Percentiles rank a stretch among this genome's conserved stretches.
phyloP scores from a whole-genome alignment of 148 eudicot species.

The Selenicereus undatus region DNA sequence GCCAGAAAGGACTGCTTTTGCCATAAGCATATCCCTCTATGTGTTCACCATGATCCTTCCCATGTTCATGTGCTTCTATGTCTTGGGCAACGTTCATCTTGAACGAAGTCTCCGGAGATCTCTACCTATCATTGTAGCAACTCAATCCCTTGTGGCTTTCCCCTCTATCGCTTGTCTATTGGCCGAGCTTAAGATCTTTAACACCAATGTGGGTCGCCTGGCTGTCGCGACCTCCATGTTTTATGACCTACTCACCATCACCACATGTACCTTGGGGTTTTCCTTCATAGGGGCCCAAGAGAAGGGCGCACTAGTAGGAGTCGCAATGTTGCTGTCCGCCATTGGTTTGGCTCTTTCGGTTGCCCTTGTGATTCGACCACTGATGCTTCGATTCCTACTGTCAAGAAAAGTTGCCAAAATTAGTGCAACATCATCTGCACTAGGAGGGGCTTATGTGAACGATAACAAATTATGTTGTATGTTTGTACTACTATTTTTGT shows the following conservation, averaged over 20 bases:
- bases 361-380: slow-evolving; percentile 24
- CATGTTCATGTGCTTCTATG: slow-evolving; percentile 8
- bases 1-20: slow-evolving; percentile 32
- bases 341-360: slow-evolving; percentile 4
- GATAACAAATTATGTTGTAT: slow-evolving; percentile 13
- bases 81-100: slow-evolving; percentile 23
- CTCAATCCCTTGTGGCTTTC: slow-evolving; percentile 49
- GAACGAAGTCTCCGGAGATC: slow-evolving; percentile 25
- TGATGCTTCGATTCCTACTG: neutral
- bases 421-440: neutral
- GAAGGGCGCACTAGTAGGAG: neutral
- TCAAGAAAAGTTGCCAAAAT: neutral
- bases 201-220: slow-evolving; percentile 58
- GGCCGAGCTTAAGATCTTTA: slow-evolving; percentile 56
- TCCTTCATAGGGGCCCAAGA: slow-evolving; percentile 8
- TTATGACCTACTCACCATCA: slow-evolving; percentile 33
- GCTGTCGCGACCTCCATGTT: slow-evolving; percentile 47
- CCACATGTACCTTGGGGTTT: slow-evolving; percentile 22
- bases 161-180: slow-evolving; percentile 44
- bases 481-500: slow-evolving; percentile 25
- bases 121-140: slow-evolving; percentile 37
- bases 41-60: slow-evolving; percentile 29
- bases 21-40: slow-evolving; percentile 31
- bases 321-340: slow-evolving; percentile 6
- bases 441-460: neutral